Percentiles rank a stretch among this genome's conserved stretches.
Conservation (phyloP, 495 filamentous ascomycete genomes). For the Hypoxylon intermedium region DNA sequence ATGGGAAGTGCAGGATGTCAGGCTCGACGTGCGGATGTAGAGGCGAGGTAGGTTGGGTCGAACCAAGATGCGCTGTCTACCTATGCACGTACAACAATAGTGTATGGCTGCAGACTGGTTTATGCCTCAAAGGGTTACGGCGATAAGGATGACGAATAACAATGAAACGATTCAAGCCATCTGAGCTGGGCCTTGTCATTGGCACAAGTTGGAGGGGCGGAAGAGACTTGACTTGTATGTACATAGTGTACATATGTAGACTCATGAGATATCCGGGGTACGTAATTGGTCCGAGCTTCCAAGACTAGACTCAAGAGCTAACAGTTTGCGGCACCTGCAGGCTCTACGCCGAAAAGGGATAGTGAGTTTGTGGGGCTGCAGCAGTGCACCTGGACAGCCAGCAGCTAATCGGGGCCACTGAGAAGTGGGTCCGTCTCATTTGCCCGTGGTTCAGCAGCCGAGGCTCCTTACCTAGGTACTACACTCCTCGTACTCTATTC, state of each 20-base stretch:
- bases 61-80: neutral
- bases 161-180: conserved; percentile 14
- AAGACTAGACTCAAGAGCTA: neutral
- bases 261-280: conserved; percentile 25
- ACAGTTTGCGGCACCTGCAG: conserved; percentile 12
- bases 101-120: no score
- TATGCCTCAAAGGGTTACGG: conserved; percentile 12
- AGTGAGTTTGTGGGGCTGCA: no score
- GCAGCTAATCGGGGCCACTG: no score
- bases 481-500: no score
- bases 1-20: conserved; percentile 5
- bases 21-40: neutral
- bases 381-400: no score
- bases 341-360: conserved; percentile 13
- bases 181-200: neutral
- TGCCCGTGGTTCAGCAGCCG: neutral
- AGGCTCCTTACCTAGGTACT: conserved; percentile 7
- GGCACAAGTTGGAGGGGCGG: conserved; percentile 2
- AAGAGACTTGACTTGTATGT: neutral
- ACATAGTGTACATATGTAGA: neutral
- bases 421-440: neutral
- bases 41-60: conserved; percentile 5
- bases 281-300: conserved; percentile 36
- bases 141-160: conserved; percentile 6
- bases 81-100: conserved; percentile 2